A percentile compares a stretch with the other conserved stretches of the same genome.
Conservation (phyloP, 2,329 filamentous ascomycete species). For the Phyllosticta capitalensis region DNA sequence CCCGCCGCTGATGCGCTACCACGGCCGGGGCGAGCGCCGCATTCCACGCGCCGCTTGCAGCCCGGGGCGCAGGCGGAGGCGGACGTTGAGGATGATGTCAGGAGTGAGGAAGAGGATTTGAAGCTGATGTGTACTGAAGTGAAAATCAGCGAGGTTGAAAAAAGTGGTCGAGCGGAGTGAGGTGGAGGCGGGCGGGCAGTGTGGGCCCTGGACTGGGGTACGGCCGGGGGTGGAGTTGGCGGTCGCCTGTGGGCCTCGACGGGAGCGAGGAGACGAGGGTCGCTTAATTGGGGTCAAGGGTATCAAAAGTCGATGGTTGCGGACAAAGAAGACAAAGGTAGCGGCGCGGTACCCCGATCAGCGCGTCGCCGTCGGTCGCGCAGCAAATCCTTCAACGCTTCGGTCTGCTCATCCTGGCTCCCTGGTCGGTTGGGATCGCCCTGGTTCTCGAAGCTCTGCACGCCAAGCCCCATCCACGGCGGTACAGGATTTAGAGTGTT, state of each 20-base stretch:
- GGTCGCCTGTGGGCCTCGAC: too few species aligned
- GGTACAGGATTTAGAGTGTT: conserved; percentile 12
- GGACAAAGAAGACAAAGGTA: conserved; percentile 8
- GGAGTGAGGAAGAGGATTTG: background rate
- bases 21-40: background rate
- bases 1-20: background rate
- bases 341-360: conserved; percentile 10
- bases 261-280: background rate
- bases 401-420: conserved; percentile 6
- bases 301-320: background rate
- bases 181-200: background rate
- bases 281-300: background rate
- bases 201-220: background rate
- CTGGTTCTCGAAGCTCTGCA: conserved; percentile 8
- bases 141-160: background rate
- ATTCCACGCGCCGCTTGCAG: background rate
- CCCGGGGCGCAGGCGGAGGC: too few species aligned
- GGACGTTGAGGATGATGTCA: background rate
- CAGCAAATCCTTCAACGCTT: conserved; percentile 12
- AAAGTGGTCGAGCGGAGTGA: background rate
- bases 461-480: conserved; percentile 7
- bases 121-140: background rate
- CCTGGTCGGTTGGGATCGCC: conserved; percentile 10
- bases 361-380: background rate
- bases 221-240: too few species aligned